Evolutionary conservation across 2,329 filamentous ascomycete species (phyloP).

Genomic region (Aspergillus japonicus): DNA sequence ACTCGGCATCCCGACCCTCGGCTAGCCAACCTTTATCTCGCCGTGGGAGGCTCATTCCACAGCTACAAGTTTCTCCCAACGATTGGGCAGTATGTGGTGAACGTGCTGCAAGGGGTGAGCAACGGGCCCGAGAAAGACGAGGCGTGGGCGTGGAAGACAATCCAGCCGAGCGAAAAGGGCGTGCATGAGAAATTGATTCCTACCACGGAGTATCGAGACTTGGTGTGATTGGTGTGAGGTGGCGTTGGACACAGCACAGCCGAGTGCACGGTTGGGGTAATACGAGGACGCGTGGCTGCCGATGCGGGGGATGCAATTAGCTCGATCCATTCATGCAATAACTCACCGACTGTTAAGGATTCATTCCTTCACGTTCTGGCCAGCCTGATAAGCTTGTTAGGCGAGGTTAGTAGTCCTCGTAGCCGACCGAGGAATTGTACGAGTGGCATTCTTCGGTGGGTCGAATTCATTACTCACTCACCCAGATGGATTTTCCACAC

Average conservation of each 20-base stretch:
- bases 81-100: conserved; percentile 57
- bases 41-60: conserved; percentile 64
- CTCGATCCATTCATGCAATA: neutral
- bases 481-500: neutral
- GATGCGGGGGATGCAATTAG: neutral
- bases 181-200: conserved; percentile 32
- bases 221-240: conserved; percentile 2
- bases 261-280: neutral
- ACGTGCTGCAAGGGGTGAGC: conserved; percentile 41
- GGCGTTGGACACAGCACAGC: neutral
- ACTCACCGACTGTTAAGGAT: no score
- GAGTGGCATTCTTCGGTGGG: neutral
- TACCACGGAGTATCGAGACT: conserved; percentile 24
- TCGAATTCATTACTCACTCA: neutral
- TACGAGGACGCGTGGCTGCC: neutral
- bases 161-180: conserved; percentile 18
- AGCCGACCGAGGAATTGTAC: neutral
- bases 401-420: neutral
- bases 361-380: neutral
- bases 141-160: conserved; percentile 25
- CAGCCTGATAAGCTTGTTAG: neutral
- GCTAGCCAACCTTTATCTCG: conserved; percentile 57
- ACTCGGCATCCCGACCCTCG: conserved; percentile 51
- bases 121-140: conserved; percentile 39
- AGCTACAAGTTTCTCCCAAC: conserved; percentile 65